Evolutionary conservation across 345 rosid genomes (phyloP), one percentile per base, ranked within the genome.

Genomic region (Pistacia integerrima): DNA sequence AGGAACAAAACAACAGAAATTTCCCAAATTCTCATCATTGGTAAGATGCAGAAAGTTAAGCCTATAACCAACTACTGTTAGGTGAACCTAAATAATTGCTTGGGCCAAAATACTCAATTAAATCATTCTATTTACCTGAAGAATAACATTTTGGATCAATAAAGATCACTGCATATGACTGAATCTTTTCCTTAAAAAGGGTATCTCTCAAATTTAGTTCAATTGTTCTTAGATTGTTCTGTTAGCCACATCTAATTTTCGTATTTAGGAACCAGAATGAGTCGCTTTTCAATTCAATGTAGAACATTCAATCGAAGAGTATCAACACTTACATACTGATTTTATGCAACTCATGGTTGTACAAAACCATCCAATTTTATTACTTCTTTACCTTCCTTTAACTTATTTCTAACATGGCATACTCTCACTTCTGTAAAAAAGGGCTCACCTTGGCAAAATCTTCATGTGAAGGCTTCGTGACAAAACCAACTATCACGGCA

Each of bases 401-500:
- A 28, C 11, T n/a, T 58, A 17, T 52, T 60, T 44, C 20, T 54
- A 33, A 11, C 18, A 56, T 20, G 13, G 11, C 25, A n/a, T 11
- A 8, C 48, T 57, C 74, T 60, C 58, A 46, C 41, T 70, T 58
- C n/a, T 11, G 30, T 17, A 25, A 33, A 62, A 70, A 67, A 35
- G 33, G 74, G 55, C 82, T 90, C 75, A 91, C 95, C 97, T 91
- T 93, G 25, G 92, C 93, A 81, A 96, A 96, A 82, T 93, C 89
- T 77, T 84, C 84, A n/a, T 95, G 98, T 55, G 98, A 93, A 82
- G 93, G 87, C 89, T 93, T 92, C 99, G 91, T 92, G 64, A 87
- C 63, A 69, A 92, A 96, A 71, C 93, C 97, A 78, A 96, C 93
- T 71, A 77, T 83, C 70, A 89, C 82, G 75, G 80, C 86, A 56